Percentiles rank a stretch among this genome's conserved stretches.
Conservation (phyloP, 495 filamentous ascomycete genomes). For the Aspergillus sclerotiicarbonarius region DNA sequence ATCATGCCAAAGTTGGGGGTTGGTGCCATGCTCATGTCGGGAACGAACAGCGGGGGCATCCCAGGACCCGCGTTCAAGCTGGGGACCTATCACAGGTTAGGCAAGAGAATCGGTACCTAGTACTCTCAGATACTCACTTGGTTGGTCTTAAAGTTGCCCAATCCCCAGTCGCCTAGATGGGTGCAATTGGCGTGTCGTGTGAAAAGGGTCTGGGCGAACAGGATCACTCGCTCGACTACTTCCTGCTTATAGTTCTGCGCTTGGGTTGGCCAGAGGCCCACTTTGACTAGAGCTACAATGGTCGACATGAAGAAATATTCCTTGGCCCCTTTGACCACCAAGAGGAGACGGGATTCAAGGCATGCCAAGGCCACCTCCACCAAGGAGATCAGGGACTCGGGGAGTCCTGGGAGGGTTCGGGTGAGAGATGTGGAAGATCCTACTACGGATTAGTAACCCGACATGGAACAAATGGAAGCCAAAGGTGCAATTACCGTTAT, state of each 20-base stretch:
- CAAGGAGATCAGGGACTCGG: constrained; percentile 37
- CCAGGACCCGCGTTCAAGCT: constrained; percentile 27
- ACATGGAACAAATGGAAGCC: not conserved
- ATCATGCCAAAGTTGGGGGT: constrained; percentile 26
- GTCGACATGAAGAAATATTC: constrained; percentile 48
- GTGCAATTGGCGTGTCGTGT: constrained; percentile 36
- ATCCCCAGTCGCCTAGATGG: constrained; percentile 34
- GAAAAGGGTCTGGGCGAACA: constrained; percentile 40
- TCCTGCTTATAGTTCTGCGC: constrained; percentile 38
- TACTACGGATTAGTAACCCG: constrained; percentile 3
- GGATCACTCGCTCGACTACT: constrained; percentile 38
- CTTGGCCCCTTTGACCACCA: constrained; percentile 44
- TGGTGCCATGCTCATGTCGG: constrained; percentile 30
- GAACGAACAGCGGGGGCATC: constrained; percentile 24
- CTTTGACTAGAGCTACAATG: constrained; percentile 39
- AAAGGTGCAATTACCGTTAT: constrained; percentile 5
- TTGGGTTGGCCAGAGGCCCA: constrained; percentile 38
- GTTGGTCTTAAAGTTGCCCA: constrained; percentile 36
- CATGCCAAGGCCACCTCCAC: constrained; percentile 35
- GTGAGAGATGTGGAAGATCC: constrained; percentile 24
- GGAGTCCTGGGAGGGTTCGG: constrained; percentile 33
- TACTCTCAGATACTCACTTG: constrained; percentile 23
- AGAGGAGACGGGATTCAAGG: constrained; percentile 33
- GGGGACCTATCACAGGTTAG: constrained; percentile 17
- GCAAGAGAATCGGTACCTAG: not conserved